Evolutionary conservation across 768 basidiomycete genomes (phyloP), one percentile per base, ranked within the genome.

Genomic region (Podaxis sp.): DNA sequence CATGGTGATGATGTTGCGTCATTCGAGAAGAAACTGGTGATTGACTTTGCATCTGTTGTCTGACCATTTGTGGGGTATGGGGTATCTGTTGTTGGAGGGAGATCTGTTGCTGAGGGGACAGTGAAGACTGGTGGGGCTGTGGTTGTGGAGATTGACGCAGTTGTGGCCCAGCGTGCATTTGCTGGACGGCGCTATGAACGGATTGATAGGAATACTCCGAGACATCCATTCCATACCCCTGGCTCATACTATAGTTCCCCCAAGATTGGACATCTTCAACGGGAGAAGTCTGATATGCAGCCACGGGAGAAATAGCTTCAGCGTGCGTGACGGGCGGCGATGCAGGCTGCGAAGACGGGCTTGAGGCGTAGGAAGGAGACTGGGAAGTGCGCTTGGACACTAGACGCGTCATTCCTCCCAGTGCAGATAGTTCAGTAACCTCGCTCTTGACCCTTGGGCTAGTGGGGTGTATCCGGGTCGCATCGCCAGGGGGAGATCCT

Each of bases 351-450:
- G 82, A 78, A 12, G 71, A 66, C 17, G 82, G 81, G 55, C 80
- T 80, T 5, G 81, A 76, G 17, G 76, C 73, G 48, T 76, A 73
- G 2, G 84, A 79, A 0, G 84, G 79, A 0, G 84, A 79, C 5
- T 77, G 75, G 20, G 81, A 77, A 20, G 80, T 73, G 64, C 82
- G 80, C 13, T 84, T 77, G 0, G 86, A 73, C 0, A 90, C 83
- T 2, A 89, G 79, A 22, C 87, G 80, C 8, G 87, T 88, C 75
- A 83, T 83, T 2, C 88, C 87, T 24, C 86, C 84, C 11, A 89
- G 79, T 1, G 82, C 82, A 5, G 84, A 81, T 41, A 88, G 69
- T 60, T 87, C 87, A 41, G 88, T 87, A 26, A 79, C 80, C 67
- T 88, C 88, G 58, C 78, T 80, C 70, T 88, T 87, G 63, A 86